Evolutionary conservation across 129 eudicot species (phyloP), one percentile per base, ranked within the genome.

Genomic region (Mikania micrantha): DNA sequence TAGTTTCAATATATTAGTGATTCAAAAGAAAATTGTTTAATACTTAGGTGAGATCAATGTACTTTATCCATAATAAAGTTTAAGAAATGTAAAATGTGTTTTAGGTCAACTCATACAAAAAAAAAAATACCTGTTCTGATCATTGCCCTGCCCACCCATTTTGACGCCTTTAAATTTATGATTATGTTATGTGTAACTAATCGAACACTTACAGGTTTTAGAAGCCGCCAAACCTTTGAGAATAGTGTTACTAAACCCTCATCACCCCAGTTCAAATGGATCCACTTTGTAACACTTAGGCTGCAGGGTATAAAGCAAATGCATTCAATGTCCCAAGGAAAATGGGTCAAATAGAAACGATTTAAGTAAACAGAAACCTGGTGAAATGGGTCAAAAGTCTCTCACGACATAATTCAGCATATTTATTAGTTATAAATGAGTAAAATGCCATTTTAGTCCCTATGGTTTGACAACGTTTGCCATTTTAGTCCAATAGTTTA

Each of bases 201-300:
- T 17, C 21, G 17, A 34, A 56, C 19, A 67, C 73, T 53, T 89
- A 93, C 99, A 72, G 95, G 96, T 57, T 57, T 73, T 67, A 93
- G 99, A 70, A 84, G 90, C 64, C 67, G 79, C 96, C 96, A 93
- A 44, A 86, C 89, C 76, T 82, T 93, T 27, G 84, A 71, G 70
- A 93, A 93, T 31, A 93, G 68, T 64, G 81, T 83, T 50, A 89
- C 80, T 40, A 93, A 42, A 25, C 98, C 98, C 16, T 88, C 95
- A 44, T 93, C 99, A 15, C 99, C 99, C 96, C 99, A 89, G 62
- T 93, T 93, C 83, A 93, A 73, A 58, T 93, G 99, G 22, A 93
- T 66, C 96, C 96, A 93, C 74, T 89, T 89, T 69, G 96, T 71
- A 67, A 93, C 95, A 57, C 95, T 93, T 72, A 93, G 82, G 59